Conservation (phyloP, 192 early-diverging fungal species). For the Spizellomyces punctatus region DNA sequence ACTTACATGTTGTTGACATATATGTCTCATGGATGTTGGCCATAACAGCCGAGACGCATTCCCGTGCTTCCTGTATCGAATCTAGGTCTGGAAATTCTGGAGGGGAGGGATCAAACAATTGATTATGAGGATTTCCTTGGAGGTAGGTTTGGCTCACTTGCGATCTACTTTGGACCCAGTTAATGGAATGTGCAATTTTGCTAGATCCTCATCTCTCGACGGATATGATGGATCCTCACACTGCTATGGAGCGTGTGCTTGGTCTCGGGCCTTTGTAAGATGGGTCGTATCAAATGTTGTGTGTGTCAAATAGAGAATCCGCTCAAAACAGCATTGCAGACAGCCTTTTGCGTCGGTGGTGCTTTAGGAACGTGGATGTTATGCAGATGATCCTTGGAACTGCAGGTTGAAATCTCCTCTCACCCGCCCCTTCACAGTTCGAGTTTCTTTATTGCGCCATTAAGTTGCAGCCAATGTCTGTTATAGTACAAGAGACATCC, state of each 20-base stretch:
- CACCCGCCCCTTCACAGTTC: no score
- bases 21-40: neutral
- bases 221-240: conserved; percentile 66
- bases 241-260: conserved; percentile 66
- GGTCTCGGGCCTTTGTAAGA: conserved; percentile 26
- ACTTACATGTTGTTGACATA: neutral
- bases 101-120: conserved; percentile 84
- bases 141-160: conserved; percentile 45
- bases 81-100: conserved; percentile 80
- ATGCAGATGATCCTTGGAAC: no score
- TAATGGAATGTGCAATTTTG: neutral
- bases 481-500: conserved; percentile 24
- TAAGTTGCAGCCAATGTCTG: neutral
- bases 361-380: no score
- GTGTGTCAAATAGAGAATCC: no score
- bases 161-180: neutral
- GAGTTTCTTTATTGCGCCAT: no score
- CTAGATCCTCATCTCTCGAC: conserved; percentile 60
- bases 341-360: no score
- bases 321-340: no score
- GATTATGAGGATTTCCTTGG: conserved; percentile 91
- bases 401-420: no score
- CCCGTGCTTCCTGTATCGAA: conserved; percentile 65
- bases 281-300: no score
- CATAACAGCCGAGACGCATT: conserved; percentile 47